Conservation (phyloP, 139 green algal genomes). For the Haematococcus lacustris region DNA sequence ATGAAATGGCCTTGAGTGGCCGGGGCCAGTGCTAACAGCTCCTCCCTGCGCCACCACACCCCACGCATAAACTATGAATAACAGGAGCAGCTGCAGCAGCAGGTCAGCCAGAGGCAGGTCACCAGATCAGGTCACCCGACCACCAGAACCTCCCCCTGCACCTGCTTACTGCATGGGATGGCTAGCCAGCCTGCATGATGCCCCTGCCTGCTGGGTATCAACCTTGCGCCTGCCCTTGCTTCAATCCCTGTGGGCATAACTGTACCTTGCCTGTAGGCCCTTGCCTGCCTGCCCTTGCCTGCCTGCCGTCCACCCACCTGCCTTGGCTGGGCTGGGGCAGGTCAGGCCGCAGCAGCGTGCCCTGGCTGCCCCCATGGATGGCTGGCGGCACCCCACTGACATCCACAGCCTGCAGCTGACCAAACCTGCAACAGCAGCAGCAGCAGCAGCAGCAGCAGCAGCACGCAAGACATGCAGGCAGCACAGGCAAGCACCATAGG, state of each 20-base stretch:
- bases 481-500: too few species aligned
- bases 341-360: conserved; percentile 47
- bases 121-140: background rate
- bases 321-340: background rate
- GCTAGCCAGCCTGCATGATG: background rate
- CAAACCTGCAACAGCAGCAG: too few species aligned
- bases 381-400: conserved; percentile 50
- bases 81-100: background rate
- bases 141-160: too few species aligned
- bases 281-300: background rate
- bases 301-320: conserved; percentile 1
- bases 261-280: background rate
- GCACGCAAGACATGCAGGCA: too few species aligned
- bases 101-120: background rate
- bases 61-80: background rate
- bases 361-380: conserved; percentile 33
- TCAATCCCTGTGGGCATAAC: background rate
- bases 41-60: conserved; percentile 14
- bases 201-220: background rate
- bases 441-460: too few species aligned
- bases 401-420: conserved; percentile 61
- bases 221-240: background rate
- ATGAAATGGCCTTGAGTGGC: conserved; percentile 38
- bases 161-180: background rate
- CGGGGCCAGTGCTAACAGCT: conserved; percentile 46